These are phyloP conservation scores for Terfezia boudieri DNA, from an alignment of 495 filamentous ascomycete species.

Conservation along the genomic window DNA sequence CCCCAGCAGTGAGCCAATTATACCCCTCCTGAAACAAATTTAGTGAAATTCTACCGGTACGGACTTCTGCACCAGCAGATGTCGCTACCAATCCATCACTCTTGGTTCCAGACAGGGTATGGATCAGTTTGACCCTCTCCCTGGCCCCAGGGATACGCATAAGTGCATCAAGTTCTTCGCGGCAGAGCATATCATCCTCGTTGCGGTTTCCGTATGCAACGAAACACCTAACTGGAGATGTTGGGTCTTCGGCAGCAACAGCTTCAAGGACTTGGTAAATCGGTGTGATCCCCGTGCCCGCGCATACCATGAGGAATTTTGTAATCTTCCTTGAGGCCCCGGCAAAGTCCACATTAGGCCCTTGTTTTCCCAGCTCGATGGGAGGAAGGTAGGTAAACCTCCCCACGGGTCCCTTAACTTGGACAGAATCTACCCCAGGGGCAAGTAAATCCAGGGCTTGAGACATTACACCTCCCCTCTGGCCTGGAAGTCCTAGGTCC, in stretches of 20 bases:
- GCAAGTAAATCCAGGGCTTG: constrained; percentile 49
- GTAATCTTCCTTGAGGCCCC: constrained; percentile 31
- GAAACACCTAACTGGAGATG: constrained; percentile 25
- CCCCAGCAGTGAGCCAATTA: constrained; percentile 38
- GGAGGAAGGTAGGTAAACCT: constrained; percentile 47
- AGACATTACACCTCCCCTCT: constrained; percentile 68
- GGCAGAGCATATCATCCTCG: constrained; percentile 68
- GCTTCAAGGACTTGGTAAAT: constrained; percentile 75
- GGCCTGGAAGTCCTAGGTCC: constrained; percentile 25
- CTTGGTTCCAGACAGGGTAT: constrained; percentile 36
- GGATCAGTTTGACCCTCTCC: constrained; percentile 35
- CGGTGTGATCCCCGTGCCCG: constrained; percentile 73
- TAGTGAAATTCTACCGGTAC: constrained; percentile 38
- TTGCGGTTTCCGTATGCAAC: constrained; percentile 62
- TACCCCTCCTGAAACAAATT: constrained; percentile 8
- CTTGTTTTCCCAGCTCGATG: constrained; percentile 31
- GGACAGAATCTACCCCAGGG: constrained; percentile 36
- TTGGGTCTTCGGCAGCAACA: constrained; percentile 31
- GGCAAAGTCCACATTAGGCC: constrained; percentile 35
- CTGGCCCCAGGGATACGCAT: constrained; percentile 27
- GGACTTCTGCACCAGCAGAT: constrained; percentile 43
- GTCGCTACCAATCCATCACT: constrained; percentile 11
- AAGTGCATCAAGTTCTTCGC: constrained; percentile 48
- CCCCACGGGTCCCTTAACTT: constrained; percentile 82
- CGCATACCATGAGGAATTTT: constrained; percentile 75